Evolutionary conservation across 2,329 filamentous ascomycete genomes (phyloP).

Genomic region (Fusarium protoensiforme): DNA sequence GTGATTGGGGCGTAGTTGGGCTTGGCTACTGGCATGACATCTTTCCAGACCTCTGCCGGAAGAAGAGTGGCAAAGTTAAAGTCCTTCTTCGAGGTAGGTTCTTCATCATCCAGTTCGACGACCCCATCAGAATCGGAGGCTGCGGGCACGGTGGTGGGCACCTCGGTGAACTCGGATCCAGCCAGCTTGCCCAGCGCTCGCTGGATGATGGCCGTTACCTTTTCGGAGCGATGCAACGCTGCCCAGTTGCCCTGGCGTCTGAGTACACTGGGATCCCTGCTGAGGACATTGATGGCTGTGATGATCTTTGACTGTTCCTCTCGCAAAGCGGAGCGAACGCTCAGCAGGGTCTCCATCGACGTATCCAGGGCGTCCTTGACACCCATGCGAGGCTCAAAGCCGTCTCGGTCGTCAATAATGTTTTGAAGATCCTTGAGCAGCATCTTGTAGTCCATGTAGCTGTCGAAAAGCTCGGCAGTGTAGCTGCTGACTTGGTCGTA

Average conservation of each 20-base stretch:
- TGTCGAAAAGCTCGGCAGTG: constrained; percentile 13
- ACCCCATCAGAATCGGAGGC: background rate
- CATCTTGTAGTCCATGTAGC: constrained; percentile 23
- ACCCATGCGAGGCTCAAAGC: background rate
- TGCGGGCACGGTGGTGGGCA: background rate
- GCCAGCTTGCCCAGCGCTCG: background rate
- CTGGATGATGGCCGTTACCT: background rate
- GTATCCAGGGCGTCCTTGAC: background rate
- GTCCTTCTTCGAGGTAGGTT: background rate
- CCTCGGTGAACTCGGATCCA: background rate
- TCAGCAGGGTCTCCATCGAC: background rate
- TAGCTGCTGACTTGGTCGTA: background rate
- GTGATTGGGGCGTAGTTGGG: background rate
- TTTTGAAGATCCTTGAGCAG: background rate
- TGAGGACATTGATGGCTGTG: background rate
- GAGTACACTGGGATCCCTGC: background rate
- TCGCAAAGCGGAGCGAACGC: background rate
- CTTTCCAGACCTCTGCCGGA: background rate
- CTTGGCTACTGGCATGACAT: background rate
- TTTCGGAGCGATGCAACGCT: background rate
- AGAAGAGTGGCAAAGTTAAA: background rate
- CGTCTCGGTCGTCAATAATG: background rate
- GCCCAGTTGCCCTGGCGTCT: background rate
- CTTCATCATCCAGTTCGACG: background rate
- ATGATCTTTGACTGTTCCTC: background rate